Percentiles rank a stretch among this genome's conserved stretches.
Evolutionary conservation across 2,329 filamentous ascomycete species (phyloP).

Genomic region (Saccharata proteae): DNA sequence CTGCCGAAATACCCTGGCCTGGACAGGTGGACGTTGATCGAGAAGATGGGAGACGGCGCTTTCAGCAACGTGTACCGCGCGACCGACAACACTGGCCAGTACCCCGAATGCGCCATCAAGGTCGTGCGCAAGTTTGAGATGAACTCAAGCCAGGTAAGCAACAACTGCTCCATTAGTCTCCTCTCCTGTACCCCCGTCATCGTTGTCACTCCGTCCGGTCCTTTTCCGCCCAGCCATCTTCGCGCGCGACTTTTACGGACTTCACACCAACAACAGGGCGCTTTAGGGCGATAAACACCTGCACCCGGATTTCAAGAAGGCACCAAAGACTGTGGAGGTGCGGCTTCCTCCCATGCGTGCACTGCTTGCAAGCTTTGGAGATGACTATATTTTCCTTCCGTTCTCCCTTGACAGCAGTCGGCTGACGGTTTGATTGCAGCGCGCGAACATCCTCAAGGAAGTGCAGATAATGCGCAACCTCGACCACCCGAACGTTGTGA

Average conservation of each 20-base stretch:
- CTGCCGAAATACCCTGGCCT: constrained; percentile 77
- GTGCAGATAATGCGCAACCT: constrained; percentile 97
- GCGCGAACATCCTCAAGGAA: constrained; percentile 95
- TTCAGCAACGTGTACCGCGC: constrained; percentile 98
- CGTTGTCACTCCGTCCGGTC: not conserved
- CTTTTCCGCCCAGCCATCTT: constrained; percentile 11
- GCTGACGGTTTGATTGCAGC: constrained; percentile 46
- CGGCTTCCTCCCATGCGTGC: constrained; percentile 28
- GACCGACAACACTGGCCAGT: constrained; percentile 57
- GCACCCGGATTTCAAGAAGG: constrained; percentile 87
- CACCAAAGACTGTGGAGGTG: constrained; percentile 94
- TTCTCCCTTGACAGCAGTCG: constrained; percentile 14
- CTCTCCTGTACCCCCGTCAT: constrained; percentile 21
- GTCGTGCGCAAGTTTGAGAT: constrained; percentile 98
- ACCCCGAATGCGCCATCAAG: constrained; percentile 86
- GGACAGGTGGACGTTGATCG: constrained; percentile 72
- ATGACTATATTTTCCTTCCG: constrained; percentile 9
- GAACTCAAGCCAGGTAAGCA: constrained; percentile 97
- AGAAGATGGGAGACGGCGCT: constrained; percentile 98
- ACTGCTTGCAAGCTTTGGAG: constrained; percentile 16
- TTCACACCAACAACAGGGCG: constrained; percentile 38
- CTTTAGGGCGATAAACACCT: constrained; percentile 78
- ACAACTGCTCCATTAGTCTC: too few relatives aligned
- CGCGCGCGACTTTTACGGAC: constrained; percentile 18
- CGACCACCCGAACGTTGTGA: constrained; percentile 92